Evolutionary conservation across 2,329 filamentous ascomycete genomes (phyloP), one percentile per base, ranked within the genome.

Genomic region (Hysterium pulicare): DNA sequence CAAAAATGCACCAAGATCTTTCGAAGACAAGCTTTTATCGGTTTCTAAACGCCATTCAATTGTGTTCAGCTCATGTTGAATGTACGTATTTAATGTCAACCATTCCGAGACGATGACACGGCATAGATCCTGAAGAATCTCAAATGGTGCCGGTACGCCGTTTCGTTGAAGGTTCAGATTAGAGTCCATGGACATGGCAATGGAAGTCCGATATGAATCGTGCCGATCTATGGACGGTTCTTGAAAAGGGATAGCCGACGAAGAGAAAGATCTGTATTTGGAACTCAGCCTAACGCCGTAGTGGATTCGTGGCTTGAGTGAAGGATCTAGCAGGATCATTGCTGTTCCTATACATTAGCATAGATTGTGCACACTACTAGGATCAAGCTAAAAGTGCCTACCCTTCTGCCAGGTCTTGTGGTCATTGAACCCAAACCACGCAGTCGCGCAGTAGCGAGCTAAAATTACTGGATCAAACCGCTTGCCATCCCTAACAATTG

Each of bases 31-130:
- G n/a, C n/a, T n/a, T n/a, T n/a, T n/a, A n/a, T n/a, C n/a, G n/a
- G n/a, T 34, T 28, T 44, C 42, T 10, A 40, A 30, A n/a, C 37
- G 21, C 43, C 43, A 45, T 33, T 41, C 43, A 9, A 45, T 45
- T 10, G 43, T 34, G 33, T 45, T 45, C 9, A 41, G 24, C 15
- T 45, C 43, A 11, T 39, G 39, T 32, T 41, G 32, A 5, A 38
- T 16, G 39, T 28, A 45, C n/a, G 38, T 33, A n/a, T 38, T 45
- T 20, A 45, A 33, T 9, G 33, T 33, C 4, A 45, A 23, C 43
- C 38, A 45, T 33, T 45, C 43, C 5, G 43, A 41, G 26, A 30
- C 43, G 20, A 45, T 33, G 5, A 45, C 41, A 28, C 43, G 43
- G 26, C 38, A 41, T 10, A 45, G 31, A 17, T 41, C 38, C 16